Base-by-base conservation (phyloP, 768 basidiomycete genomes). In the Trametopsis cervina region DNA sequence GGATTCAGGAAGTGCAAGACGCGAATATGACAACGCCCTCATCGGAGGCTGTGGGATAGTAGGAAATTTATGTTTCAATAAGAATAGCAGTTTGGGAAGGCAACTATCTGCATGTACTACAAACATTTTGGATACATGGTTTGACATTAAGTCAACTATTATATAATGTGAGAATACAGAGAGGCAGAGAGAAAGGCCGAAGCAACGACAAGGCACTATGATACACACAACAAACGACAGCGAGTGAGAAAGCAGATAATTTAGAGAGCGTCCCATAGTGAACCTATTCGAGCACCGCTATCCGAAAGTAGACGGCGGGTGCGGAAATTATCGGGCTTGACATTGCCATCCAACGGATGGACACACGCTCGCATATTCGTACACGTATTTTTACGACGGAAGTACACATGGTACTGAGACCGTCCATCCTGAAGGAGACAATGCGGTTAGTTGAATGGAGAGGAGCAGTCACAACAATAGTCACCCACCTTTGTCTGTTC, bases 321-420 rank as follows among this genome's bases (percentile, higher is more conserved):
- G 37, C 47, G 48, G 15, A 52, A 47, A 17, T 63, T 63, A 35
- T 65, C 62, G 2, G 59, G 64, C 45, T 57, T 62, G 45, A 66
- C 59, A 42, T 54, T 60, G 23, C 64, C 64, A 29, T 62, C 53
- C 44, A 62, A 44, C 3, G 62, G 60, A 13, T 62, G 57, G 27
- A 64, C 58, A 24, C 40, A 42, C 12, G 51, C 47, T 40, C 54
- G 50, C 42, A 58, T 51, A 26, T 54, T 55, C 9, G 53, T 44
- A 33, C 27, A 15, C 18, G 26, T 47, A 10, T 52, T 41, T 40
- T 41, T 39, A 42, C 53, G 48, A 18, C 58, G 55, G 42, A 59
- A 59, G 24, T 54, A 48, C 41, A 59, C 58, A 5, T 53, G 29
- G 44, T 57, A 59, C 9, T 49, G 26, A 25, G 47, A 36, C 4